phyloP scores from a whole-genome alignment of 768 basidiomycete genomes.

The Tylopilus balloui region DNA sequence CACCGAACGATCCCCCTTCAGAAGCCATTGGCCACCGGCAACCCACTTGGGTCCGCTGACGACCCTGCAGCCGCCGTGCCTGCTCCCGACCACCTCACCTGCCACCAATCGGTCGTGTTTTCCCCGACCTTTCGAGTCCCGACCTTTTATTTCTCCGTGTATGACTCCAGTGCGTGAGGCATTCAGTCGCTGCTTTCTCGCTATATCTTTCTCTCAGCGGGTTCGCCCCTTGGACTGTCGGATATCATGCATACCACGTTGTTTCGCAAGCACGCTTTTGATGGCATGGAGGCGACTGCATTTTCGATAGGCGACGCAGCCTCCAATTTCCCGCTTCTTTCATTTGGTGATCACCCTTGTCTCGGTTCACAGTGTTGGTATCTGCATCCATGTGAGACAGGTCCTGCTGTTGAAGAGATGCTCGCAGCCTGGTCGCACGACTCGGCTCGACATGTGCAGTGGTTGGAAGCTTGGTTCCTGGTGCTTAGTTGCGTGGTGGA shows the following conservation, averaged over 20 bases:
- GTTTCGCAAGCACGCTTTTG: constrained; percentile 48
- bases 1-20: constrained; percentile 33
- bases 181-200: constrained; percentile 9
- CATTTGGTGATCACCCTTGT: constrained; percentile 84
- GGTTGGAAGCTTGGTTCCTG: constrained; percentile 78
- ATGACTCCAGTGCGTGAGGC: constrained; percentile 58
- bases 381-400: constrained; percentile 83
- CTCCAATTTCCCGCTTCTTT: constrained; percentile 68
- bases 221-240: constrained; percentile 53
- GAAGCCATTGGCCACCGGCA: neutral
- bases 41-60: constrained; percentile 24
- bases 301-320: constrained; percentile 51
- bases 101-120: constrained; percentile 65
- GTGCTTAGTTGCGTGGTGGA: constrained; percentile 64
- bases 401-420: constrained; percentile 62
- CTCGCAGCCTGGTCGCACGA: constrained; percentile 39
- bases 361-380: constrained; percentile 76
- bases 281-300: constrained; percentile 41
- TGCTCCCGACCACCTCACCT: constrained; percentile 37
- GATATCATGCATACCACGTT: constrained; percentile 56
- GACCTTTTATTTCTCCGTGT: constrained; percentile 74
- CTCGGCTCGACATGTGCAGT: constrained; percentile 27
- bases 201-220: constrained; percentile 43
- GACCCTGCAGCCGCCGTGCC: constrained; percentile 38
- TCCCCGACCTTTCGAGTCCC: constrained; percentile 81